Evolutionary conservation across 495 filamentous ascomycete species (phyloP).

Genomic region (Aspergillus olivimuriae): DNA sequence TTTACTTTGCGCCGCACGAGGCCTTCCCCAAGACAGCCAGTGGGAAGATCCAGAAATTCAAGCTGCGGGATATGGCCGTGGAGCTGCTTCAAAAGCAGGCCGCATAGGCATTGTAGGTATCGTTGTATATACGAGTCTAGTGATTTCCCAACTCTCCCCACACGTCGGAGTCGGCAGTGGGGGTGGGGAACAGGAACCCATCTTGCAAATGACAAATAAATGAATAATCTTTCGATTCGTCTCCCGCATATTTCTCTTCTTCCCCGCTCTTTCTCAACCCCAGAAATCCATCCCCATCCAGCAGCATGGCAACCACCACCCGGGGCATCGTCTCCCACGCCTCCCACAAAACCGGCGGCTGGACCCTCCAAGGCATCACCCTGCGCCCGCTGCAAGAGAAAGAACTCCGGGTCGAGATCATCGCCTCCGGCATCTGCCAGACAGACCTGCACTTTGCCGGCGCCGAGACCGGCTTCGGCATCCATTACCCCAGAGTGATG

Average conservation of each 20-base stretch:
- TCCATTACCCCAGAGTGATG: slow-evolving; percentile 15
- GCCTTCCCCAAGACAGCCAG: slow-evolving; percentile 89
- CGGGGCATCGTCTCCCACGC: slow-evolving; percentile 13
- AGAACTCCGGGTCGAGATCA: slow-evolving; percentile 30
- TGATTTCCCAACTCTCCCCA: neutral
- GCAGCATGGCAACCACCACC: too few relatives aligned
- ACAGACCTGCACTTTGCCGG: slow-evolving; percentile 25
- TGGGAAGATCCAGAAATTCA: slow-evolving; percentile 97
- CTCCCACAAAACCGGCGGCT: slow-evolving; percentile 8
- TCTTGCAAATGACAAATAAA: too few relatives aligned
- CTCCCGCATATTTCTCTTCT: neutral
- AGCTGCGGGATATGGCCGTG: slow-evolving; percentile 61
- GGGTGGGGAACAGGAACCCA: neutral
- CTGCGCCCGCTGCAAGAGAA: slow-evolving; percentile 21
- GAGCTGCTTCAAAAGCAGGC: slow-evolving; percentile 30
- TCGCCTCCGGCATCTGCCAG: slow-evolving; percentile 35
- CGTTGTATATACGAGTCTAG: too few relatives aligned
- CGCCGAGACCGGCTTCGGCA: slow-evolving; percentile 6
- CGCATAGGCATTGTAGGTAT: neutral
- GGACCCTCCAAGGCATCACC: slow-evolving; percentile 18
- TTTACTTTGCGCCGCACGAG: slow-evolving; percentile 54
- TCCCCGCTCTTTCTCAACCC: neutral
- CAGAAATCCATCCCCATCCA: too few relatives aligned
- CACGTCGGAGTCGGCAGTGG: neutral
- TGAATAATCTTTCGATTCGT: too few relatives aligned